These are phyloP conservation scores for Geotrichum citri-aurantii DNA, from an alignment of 1,139 yeast genomes.

Conservation along the genomic window DNA sequence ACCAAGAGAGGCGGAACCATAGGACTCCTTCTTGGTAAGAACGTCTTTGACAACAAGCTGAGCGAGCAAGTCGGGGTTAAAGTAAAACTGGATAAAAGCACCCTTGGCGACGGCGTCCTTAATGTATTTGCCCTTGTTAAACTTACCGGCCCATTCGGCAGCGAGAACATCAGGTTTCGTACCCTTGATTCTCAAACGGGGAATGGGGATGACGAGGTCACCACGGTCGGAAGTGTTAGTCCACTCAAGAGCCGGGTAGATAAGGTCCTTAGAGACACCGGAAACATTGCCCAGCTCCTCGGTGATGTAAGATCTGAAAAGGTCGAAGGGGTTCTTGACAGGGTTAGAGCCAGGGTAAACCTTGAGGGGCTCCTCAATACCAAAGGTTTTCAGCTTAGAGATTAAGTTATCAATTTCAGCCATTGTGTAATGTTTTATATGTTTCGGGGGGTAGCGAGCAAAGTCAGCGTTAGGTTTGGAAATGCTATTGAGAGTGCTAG, in stretches of 20 bases:
- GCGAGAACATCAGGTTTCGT: constrained; percentile 81
- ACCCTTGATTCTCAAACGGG: constrained; percentile 87
- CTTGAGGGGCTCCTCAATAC: constrained; percentile 27
- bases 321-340: constrained; percentile 68
- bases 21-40: constrained; percentile 52
- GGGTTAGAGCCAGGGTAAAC: constrained; percentile 54
- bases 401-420: constrained; percentile 29
- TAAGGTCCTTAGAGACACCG: constrained; percentile 61
- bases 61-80: constrained; percentile 59
- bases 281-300: constrained; percentile 68
- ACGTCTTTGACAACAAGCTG: constrained; percentile 68
- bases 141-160: constrained; percentile 61
- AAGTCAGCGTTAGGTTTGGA: background rate
- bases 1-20: constrained; percentile 76
- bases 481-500: background rate
- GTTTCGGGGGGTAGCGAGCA: background rate
- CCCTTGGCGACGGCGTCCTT: constrained; percentile 76
- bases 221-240: constrained; percentile 85
- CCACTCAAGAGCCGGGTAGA: constrained; percentile 84
- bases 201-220: constrained; percentile 86
- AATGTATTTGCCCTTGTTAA: constrained; percentile 53
- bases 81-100: constrained; percentile 85
- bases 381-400: constrained; percentile 29
- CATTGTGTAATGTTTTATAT: constrained; percentile 23
- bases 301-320: constrained; percentile 84